Evolutionary conservation across 2,329 filamentous ascomycete species (phyloP), one percentile per base, ranked within the genome.

Genomic region (Mariannaea elegans): DNA sequence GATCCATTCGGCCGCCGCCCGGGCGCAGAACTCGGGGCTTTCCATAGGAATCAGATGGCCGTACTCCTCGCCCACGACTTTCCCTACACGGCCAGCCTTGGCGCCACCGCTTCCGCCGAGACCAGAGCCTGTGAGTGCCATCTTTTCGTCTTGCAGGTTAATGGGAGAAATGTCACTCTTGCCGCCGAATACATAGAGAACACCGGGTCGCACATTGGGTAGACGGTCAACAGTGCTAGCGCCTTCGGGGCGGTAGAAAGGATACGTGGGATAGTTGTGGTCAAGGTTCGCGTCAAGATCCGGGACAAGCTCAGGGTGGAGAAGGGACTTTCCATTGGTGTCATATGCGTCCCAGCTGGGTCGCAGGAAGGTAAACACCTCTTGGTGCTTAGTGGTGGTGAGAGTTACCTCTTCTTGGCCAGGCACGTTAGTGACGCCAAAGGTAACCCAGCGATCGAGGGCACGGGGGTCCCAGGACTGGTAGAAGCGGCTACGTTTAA

Each of bases 1-100:
- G 55, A 91, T 74, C 81, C 87, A 92, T 23, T 73, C 71, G 0
- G 83, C 84, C 0, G 85, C 82, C 16, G 84, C 75, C 58, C 84
- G 79, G 2, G 92, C 94, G 62, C 89, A 90, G 69, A 86, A 81
- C 2, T 70, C 78, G 0, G 91, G 90, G 36, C 85, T 84, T 76
- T 97, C 93, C 86, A 97, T 91, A 0, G 94, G 90, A 24, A 97
- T 86, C 39, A 97, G 76, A 75, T 98, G 94, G 0, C 94, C 93
- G 6, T 83, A 81, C 0, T 83, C 84, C 24, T 89, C 77, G 7
- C 95, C 76, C 14, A 87, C 80, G 5, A 91, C 83, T 64, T 88
- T 82, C 56, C 81, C 82, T 2, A 97, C 93, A 44, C 87, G 81
- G 0, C 90, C 92, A 7, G 53, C 44, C 12, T 84, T 83, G n/a